phyloP scores from a whole-genome alignment of 352 stramenopile species.

The Globisporangium nodosum region DNA sequence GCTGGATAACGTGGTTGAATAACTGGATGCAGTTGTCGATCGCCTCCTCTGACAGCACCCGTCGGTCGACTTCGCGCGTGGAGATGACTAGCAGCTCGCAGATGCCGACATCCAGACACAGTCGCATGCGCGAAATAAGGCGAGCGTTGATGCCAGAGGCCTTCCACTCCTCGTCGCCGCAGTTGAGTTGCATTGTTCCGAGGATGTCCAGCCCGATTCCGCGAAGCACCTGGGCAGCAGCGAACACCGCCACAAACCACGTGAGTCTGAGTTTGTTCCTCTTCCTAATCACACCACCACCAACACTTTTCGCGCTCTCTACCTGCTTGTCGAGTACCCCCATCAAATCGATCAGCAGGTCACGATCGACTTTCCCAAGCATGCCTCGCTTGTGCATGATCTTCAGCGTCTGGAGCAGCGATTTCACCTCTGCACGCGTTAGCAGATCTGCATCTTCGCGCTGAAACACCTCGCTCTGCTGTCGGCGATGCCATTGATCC shows the following conservation, averaged over 20 bases:
- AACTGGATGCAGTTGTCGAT: constrained; percentile 79
- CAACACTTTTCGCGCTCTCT: not conserved
- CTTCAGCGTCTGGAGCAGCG: constrained; percentile 59
- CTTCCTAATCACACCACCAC: not conserved
- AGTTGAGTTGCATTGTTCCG: constrained; percentile 23
- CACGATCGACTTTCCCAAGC: constrained; percentile 46
- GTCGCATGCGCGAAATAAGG: constrained; percentile 28
- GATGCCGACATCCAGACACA: constrained; percentile 60
- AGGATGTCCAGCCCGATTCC: constrained; percentile 26
- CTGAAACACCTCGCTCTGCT: constrained; percentile 25
- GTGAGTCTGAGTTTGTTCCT: not conserved
- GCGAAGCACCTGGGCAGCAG: constrained; percentile 9
- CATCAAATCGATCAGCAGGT: constrained; percentile 57
- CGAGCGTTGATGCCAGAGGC: constrained; percentile 26
- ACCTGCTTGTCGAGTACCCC: constrained; percentile 54
- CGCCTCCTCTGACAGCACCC: constrained; percentile 71
- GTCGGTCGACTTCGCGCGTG: constrained; percentile 56
- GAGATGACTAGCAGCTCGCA: constrained; percentile 74
- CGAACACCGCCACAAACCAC: not conserved
- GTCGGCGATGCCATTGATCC: constrained; percentile 26
- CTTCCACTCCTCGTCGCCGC: constrained; percentile 28
- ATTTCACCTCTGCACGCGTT: constrained; percentile 42
- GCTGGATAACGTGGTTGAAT: constrained; percentile 49
- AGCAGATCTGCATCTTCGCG: constrained; percentile 37
- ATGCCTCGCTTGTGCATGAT: constrained; percentile 59